phyloP scores from a whole-genome alignment of 352 stramenopile genomes.

The Globisporangium camurandrum region DNA sequence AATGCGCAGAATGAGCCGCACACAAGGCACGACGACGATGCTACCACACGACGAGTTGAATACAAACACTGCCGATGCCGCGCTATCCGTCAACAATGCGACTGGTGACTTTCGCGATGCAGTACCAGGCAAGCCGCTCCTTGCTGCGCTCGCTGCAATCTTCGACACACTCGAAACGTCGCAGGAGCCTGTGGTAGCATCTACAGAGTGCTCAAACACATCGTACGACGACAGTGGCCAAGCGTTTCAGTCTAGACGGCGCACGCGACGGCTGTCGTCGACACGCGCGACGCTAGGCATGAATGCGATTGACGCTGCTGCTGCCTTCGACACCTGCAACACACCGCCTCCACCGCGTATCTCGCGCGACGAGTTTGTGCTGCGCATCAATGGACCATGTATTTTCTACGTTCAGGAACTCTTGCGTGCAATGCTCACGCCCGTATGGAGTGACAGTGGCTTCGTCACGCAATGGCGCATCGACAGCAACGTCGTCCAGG shows the following conservation, averaged over 20 bases:
- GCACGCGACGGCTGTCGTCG: conserved; percentile 1
- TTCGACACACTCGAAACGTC: conserved; percentile 6
- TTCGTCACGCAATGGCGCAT: conserved; percentile 16
- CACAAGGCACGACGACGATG: no score
- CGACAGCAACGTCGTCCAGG: conserved; percentile 6
- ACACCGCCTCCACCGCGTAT: neutral
- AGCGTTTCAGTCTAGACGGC: neutral
- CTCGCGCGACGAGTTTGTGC: conserved; percentile 3
- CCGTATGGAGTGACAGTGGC: conserved; percentile 6
- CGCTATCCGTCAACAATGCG: no score
- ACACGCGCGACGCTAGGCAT: neutral
- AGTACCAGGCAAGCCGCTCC: conserved; percentile 13
- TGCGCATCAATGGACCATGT: conserved; percentile 13
- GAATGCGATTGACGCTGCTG: neutral
- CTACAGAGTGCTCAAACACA: neutral
- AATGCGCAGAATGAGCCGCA: no score
- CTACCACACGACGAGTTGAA: no score
- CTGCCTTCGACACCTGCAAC: neutral
- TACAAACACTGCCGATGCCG: no score
- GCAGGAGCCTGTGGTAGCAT: neutral
- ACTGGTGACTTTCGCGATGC: conserved; percentile 3
- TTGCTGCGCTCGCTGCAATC: conserved; percentile 6
- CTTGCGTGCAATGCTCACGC: conserved; percentile 15
- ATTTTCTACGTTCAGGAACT: conserved; percentile 16
- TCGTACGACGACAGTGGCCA: neutral